Conservation (phyloP, 208 protist species). For the Crithidia expoeki region DNA sequence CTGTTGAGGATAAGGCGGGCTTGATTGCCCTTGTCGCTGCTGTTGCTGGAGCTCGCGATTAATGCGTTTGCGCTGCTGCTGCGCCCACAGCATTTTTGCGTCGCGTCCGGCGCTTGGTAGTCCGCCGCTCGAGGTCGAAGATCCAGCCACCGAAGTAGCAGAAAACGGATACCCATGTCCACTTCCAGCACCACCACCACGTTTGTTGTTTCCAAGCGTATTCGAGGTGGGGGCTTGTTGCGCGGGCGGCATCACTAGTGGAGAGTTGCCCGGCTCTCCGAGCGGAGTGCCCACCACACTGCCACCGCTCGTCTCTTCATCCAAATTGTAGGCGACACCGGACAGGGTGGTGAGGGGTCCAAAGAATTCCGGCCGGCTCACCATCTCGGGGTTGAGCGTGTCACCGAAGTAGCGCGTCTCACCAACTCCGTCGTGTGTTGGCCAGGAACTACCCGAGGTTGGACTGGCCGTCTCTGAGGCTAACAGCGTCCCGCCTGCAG, state of each 20-base stretch:
- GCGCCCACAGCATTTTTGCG: constrained; percentile 23
- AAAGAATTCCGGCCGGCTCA: constrained; percentile 4
- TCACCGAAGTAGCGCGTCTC: constrained; percentile 11
- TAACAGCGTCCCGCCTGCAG: background rate
- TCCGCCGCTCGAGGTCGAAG: too few relatives aligned
- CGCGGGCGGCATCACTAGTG: background rate
- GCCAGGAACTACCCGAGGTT: background rate
- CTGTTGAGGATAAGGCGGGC: too few relatives aligned
- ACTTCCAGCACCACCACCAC: background rate
- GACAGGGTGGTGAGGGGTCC: constrained; percentile 28
- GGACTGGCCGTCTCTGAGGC: background rate
- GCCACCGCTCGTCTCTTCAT: constrained; percentile 24
- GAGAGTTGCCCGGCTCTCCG: background rate
- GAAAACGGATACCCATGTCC: background rate
- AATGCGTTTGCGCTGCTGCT: constrained; percentile 38
- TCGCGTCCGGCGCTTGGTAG: constrained; percentile 7
- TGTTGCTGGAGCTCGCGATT: constrained; percentile 19
- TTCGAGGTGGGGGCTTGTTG: background rate
- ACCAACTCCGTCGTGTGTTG: background rate
- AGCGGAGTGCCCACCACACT: constrained; percentile 4
- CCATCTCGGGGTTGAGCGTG: constrained; percentile 11
- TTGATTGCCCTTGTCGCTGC: background rate
- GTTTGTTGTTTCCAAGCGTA: background rate
- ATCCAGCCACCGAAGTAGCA: background rate
- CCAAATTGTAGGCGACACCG: constrained; percentile 32